Evolutionary conservation across 1,139 yeast genomes (phyloP).

Genomic region (Yamadazyma conglobata): DNA sequence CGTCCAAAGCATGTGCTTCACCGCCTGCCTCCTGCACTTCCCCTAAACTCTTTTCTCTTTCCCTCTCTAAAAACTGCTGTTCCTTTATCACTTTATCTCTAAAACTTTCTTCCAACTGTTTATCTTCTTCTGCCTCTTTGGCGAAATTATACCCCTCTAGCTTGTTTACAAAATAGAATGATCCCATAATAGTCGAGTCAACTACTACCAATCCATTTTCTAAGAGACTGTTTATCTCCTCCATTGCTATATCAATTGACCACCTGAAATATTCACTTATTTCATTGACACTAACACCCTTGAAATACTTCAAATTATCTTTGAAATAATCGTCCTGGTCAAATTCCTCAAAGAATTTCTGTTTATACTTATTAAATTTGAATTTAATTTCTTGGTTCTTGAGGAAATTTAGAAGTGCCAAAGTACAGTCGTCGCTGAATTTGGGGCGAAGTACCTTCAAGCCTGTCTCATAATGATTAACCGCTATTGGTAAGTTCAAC

Average conservation of each 20-base stretch:
- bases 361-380: constrained; percentile 22
- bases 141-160: constrained; percentile 17
- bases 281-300: constrained; percentile 37
- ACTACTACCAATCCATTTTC: constrained; percentile 56
- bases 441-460: constrained; percentile 30
- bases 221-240: constrained; percentile 63
- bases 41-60: no score
- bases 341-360: constrained; percentile 15
- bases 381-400: constrained; percentile 24
- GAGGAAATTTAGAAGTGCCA: constrained; percentile 24
- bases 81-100: constrained; percentile 4
- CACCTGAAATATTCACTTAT: constrained; percentile 45
- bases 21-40: background rate
- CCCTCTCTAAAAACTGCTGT: constrained; percentile 4
- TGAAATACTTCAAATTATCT: constrained; percentile 23
- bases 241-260: constrained; percentile 67
- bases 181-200: constrained; percentile 65
- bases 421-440: constrained; percentile 20
- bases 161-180: constrained; percentile 39
- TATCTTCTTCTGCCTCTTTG: constrained; percentile 8
- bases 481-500: constrained; percentile 32
- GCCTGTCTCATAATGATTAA: constrained; percentile 34
- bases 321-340: constrained; percentile 25
- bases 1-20: background rate
- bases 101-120: constrained; percentile 2